phyloP scores from a whole-genome alignment of 2,329 filamentous ascomycete species.

The Aspergillus eucalypticola region DNA sequence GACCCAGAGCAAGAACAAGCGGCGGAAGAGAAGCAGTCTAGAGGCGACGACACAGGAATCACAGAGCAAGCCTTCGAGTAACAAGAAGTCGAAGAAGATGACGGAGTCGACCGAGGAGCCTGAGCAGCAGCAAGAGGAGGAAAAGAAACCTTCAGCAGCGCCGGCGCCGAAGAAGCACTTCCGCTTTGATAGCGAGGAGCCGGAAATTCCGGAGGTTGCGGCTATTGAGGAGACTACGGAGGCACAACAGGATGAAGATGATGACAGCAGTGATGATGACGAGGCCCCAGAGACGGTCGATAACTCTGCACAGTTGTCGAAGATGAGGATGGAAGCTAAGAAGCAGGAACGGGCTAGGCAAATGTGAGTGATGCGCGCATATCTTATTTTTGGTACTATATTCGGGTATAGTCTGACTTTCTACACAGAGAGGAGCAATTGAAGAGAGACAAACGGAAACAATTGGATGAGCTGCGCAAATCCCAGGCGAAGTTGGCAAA shows the following conservation, averaged over 20 bases:
- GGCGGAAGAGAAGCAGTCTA: conserved; percentile 33
- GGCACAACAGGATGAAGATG: conserved; percentile 24
- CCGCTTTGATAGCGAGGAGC: conserved; percentile 46
- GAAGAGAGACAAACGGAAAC: conserved; percentile 42
- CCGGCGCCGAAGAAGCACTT: conserved; percentile 32
- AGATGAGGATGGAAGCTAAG: conserved; percentile 41
- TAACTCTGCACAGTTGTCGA: conserved; percentile 41
- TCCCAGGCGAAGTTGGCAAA: conserved; percentile 37
- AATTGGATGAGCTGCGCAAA: conserved; percentile 43
- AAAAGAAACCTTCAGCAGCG: conserved; percentile 11
- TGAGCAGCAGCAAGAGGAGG: conserved; percentile 17
- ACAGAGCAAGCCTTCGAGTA: conserved; percentile 16
- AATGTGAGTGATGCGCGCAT: conserved; percentile 32
- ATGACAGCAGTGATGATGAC: conserved; percentile 41
- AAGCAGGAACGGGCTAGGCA: conserved; percentile 40
- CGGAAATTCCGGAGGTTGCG: conserved; percentile 25
- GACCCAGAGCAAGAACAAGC: conserved; percentile 32
- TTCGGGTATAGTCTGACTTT: conserved; percentile 21
- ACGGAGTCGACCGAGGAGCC: conserved; percentile 10
- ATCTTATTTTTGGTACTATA: background rate
- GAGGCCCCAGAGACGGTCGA: conserved; percentile 46
- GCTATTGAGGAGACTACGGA: conserved; percentile 23
- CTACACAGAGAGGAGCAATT: conserved; percentile 38
- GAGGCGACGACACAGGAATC: conserved; percentile 20
- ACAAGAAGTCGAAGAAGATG: background rate